Evolutionary conservation across 805 yeast genomes (phyloP).

Genomic region (Ogataea degrootiae): DNA sequence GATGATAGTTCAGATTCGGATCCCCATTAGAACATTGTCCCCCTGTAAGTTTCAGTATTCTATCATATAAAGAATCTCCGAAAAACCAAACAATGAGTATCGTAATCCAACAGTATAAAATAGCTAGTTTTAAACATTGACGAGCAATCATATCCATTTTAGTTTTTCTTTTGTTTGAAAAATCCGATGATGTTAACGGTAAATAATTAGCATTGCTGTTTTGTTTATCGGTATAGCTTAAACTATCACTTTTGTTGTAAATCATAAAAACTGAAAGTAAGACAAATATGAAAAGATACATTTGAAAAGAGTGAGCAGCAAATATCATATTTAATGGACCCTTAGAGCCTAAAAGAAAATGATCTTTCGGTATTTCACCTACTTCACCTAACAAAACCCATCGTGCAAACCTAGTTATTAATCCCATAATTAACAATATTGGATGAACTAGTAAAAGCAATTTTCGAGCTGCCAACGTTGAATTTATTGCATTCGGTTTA

Average conservation of each 20-base stretch:
- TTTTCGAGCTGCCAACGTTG: not conserved
- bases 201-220: no score
- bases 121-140: slow-evolving; percentile 17
- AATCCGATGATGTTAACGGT: slow-evolving; percentile 13
- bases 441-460: slow-evolving; percentile 13
- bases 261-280: slow-evolving; percentile 7
- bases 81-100: slow-evolving; percentile 29
- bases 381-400: not conserved
- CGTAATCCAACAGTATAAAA: slow-evolving; percentile 19
- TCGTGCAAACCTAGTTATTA: slow-evolving; percentile 3
- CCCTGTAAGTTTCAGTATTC: slow-evolving; percentile 32
- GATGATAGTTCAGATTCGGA: slow-evolving; percentile 13
- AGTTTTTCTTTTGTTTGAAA: not conserved
- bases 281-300: slow-evolving; percentile 12
- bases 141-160: slow-evolving; percentile 3
- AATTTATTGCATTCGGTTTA: no score
- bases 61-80: slow-evolving; percentile 30
- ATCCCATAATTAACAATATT: slow-evolving; percentile 8
- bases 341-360: slow-evolving; percentile 17
- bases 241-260: not conserved
- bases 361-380: slow-evolving; percentile 3
- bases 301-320: slow-evolving; percentile 29
- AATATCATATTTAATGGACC: slow-evolving; percentile 24
- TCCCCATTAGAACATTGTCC: slow-evolving; percentile 32
- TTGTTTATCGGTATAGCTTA: not conserved